phyloP scores from a whole-genome alignment of 2,329 filamentous ascomycete species.

The Colletotrichum sp. region DNA sequence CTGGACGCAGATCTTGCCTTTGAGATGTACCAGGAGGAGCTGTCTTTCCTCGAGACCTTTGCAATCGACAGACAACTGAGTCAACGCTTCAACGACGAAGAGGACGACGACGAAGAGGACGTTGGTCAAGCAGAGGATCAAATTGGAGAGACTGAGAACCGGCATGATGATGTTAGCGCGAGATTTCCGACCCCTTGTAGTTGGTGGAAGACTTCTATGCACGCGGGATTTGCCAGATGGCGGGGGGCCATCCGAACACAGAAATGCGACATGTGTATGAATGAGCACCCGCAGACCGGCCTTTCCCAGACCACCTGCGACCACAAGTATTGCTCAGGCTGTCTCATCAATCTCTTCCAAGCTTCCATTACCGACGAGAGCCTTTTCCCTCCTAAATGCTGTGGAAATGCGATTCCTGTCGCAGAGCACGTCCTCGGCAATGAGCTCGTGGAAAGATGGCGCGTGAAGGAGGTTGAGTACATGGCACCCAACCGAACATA shows the following conservation, averaged over 20 bases:
- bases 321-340: not conserved
- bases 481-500: not conserved
- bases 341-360: not conserved
- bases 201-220: too few species aligned
- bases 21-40: too few species aligned
- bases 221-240: too few species aligned
- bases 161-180: not conserved
- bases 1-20: too few species aligned
- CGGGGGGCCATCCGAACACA: not conserved
- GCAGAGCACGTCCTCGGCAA: not conserved
- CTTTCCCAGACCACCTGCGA: not conserved
- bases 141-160: not conserved
- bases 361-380: not conserved
- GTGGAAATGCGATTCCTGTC: not conserved
- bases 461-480: not conserved
- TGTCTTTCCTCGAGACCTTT: too few species aligned
- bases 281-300: not conserved
- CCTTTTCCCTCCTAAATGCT: not conserved
- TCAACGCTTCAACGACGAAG: not conserved
- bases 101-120: not conserved
- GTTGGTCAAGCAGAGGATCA: not conserved
- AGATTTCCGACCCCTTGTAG: accelerated
- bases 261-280: not conserved
- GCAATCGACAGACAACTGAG: too few species aligned
- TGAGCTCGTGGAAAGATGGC: not conserved